Evolutionary conservation across 805 yeast species (phyloP), one percentile per base, ranked within the genome.

Genomic region (Lipomyces spencermartinsiae): DNA sequence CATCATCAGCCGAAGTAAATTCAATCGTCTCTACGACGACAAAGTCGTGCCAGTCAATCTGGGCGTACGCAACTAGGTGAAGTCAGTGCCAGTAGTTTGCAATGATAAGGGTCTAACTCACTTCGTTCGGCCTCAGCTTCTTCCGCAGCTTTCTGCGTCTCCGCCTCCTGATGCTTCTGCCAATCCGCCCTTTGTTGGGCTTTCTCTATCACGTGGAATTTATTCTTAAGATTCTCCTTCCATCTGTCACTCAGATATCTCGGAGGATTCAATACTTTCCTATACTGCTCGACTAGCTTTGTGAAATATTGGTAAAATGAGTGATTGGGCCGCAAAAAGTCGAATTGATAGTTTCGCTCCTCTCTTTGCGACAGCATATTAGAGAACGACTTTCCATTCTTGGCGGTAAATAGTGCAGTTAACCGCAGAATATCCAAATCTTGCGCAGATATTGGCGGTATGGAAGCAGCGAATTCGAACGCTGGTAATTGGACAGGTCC

Each of bases 41-140:
- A 75, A 93, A 94, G 70, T 90, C 91, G 65, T 88, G 88, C 99
- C 99, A 94, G 78, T 93, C 93, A 29, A 92, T 88, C 9, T 90
- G 85, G 0, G 93, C 92, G 78, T 84, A 91, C 55, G 85, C 88
- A 4, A 86, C 71, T 66, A 83, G 22, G 39, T 6, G 55, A 34
- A 16, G 39, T 22, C 43, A 19, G 7, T 58, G 6, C 14, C 56
- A 22, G 31, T n/a, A 22, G 22, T 1, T 19, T n/a, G 16, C 33
- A 19, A 25, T 31, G 46, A 25, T 12, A 9, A 19, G 10, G 59
- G n/a, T 4, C 16, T 22, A 39, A 66, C 70, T 49, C 53, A 63
- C 69, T 63, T 53, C 61, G 56, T 55, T 85, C 83, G 63, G 76
- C 69, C 68, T 79, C 78, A 73, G 82, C 77, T 67, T 71, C 72